Evolutionary conservation across 768 basidiomycete genomes (phyloP), one percentile per base, ranked within the genome.

Genomic region (Boletus subparvulus): DNA sequence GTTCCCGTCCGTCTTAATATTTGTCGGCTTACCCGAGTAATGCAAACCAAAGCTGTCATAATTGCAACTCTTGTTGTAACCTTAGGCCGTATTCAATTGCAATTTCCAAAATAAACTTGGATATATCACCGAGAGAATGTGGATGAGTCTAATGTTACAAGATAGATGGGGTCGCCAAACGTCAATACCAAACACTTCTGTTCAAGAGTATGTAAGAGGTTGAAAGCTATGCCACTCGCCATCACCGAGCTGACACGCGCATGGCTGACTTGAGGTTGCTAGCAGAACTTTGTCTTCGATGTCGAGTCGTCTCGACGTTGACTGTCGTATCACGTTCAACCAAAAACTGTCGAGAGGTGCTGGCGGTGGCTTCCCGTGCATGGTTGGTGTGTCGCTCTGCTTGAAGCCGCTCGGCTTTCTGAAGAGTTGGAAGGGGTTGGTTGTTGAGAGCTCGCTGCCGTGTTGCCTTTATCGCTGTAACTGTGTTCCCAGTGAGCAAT

Each of bases 211-310:
- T 50, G 9, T 45, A 48, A 30, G n/a, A 44, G 10, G 24, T 36
- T 51, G 54, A 58, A 46, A 48, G 45, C n/a, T 44, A 19, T 36
- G 41, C 19, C 40, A 35, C 14, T 36, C 26, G 7, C 42, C 53
- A 35, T 73, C 60, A 77, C 65, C 76, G 74, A 33, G 69, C 61
- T 54, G 68, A 52, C 19, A 65, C 62, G 36, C 75, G 75, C 65
- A 73, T 63, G 41, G 71, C 68, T 35, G 70, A 76, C 48, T 74
- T 79, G 62, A 74, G 67, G 48, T 66, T 74, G 36, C 64, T 51
- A 41, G 73, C 50, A 45, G 66, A 63, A 36, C 72, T 70, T 45
- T 52, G 71, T 50, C 65, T 72, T 36, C 68, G 69, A 54, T 65
- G 71, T 56, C 69, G 69, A 16, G 46, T 49, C 39, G 64, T 60